These are phyloP conservation scores for Penicillium desertorum DNA, from an alignment of 495 filamentous ascomycete species.

Conservation along the genomic window DNA sequence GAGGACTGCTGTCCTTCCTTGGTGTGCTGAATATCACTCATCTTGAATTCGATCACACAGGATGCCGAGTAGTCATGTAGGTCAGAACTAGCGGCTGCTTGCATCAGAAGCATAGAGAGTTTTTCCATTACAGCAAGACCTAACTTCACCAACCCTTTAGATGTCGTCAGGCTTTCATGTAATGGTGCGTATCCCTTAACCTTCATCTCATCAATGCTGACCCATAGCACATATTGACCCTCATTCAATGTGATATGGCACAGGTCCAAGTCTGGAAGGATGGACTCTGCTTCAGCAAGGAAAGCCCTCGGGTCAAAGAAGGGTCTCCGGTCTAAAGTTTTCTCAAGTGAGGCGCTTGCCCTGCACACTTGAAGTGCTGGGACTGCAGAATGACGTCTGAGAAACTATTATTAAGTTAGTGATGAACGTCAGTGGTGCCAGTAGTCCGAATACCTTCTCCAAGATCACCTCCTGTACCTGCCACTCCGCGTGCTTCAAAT, in stretches of 20 bases:
- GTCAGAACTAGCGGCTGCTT: background rate
- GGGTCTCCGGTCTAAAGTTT: background rate
- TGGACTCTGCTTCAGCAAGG: background rate
- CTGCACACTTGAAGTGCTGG: background rate
- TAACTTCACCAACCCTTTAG: background rate
- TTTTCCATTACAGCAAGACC: constrained; percentile 1
- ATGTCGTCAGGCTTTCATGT: background rate
- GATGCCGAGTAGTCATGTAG: constrained; percentile 1
- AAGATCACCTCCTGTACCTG: background rate
- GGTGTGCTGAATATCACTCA: background rate
- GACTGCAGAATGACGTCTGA: background rate
- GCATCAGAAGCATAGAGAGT: background rate
- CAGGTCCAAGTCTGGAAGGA: background rate
- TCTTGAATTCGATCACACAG: background rate
- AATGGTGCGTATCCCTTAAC: background rate
- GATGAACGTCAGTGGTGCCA: background rate
- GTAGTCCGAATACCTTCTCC: background rate
- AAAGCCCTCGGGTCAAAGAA: background rate
- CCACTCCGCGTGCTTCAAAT: background rate
- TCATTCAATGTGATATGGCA: background rate
- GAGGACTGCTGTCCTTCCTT: background rate
- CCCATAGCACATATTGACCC: background rate
- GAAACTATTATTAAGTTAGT: background rate
- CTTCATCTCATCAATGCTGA: background rate
- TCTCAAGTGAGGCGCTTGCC: background rate